Base-by-base conservation (phyloP, 179 eudicot species). In the Corrigiola litoralis region DNA sequence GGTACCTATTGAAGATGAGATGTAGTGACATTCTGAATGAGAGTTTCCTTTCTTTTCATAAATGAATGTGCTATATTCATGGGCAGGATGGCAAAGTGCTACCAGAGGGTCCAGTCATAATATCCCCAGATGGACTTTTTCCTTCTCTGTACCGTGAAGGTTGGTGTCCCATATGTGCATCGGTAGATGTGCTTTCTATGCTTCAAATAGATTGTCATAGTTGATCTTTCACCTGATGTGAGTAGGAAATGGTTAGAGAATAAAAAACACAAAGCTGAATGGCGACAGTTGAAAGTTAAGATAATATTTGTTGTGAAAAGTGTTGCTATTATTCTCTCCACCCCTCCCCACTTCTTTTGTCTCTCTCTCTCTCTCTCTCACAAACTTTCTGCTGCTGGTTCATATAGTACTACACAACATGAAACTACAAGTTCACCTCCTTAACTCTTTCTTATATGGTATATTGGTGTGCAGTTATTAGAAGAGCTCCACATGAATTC, bases 401-500 rank as follows among this genome's bases (percentile, higher is more conserved):
- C n/a, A n/a, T n/a, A n/a, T n/a, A n/a, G n/a, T n/a, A n/a, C n/a
- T n/a, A n/a, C n/a, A n/a, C n/a, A 34, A 25, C 33, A 17, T 44
- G 10, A 10, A 65, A 31, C 61, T 17, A 13, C 12, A 62, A 28
- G 29, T n/a, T 58, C 2, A 23, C 29, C 25, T 61, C 20, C 17
- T 28, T 41, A 31, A 28, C 37, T 7, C 6, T 4, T 28, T 21
- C 14, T 20, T 12, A 21, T n/a, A 4, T 41, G 48, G 53, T 38
- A 51, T 58, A 72, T 75, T 78, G 41, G 1, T 50, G 46, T n/a
- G 80, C 91, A 94, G 99, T 94, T 32, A 92, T 94, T 60, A 80
- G 96, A 81, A 86, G 99, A 78, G 97, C 99, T 72, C 99, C 99
- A 48, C 99, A 94, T 64, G 97, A 94, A 77, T 94, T 94, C 82